These are phyloP conservation scores for Tieghemostelium lacteum DNA, from an alignment of 78 protist genomes.

Conservation along the genomic window DNA sequence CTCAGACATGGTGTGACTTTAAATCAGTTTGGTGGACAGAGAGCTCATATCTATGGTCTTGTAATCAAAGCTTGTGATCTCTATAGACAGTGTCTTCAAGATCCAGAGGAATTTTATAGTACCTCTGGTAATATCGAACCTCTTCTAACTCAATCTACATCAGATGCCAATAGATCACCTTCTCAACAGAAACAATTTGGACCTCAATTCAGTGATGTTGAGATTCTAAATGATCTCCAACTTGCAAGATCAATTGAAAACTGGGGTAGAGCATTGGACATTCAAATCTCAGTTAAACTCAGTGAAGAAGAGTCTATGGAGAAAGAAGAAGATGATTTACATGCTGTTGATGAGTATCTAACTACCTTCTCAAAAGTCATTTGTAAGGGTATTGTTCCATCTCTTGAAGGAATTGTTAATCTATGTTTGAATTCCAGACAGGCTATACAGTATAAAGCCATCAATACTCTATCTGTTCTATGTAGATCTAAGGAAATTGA, in stretches of 20 bases:
- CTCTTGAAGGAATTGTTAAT: constrained; percentile 48
- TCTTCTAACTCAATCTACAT: no score
- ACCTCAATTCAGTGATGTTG: background rate
- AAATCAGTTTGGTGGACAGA: constrained; percentile 53
- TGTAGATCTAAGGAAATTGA: constrained; percentile 21
- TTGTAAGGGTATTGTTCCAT: background rate
- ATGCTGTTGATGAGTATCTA: constrained; percentile 57
- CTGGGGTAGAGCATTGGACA: constrained; percentile 59
- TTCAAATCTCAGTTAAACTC: constrained; percentile 38
- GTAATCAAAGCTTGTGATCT: constrained; percentile 36
- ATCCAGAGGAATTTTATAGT: background rate
- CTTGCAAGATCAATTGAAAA: constrained; percentile 34
- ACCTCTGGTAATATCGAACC: background rate
- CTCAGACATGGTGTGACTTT: constrained; percentile 55
- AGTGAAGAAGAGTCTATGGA: constrained; percentile 46
- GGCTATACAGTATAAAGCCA: constrained; percentile 63
- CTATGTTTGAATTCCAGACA: constrained; percentile 57
- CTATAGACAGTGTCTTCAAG: constrained; percentile 24
- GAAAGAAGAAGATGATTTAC: constrained; percentile 59
- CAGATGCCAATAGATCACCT: no score
- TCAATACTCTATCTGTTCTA: constrained; percentile 46
- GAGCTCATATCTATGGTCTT: constrained; percentile 37
- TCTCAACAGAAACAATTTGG: background rate
- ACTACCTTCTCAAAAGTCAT: constrained; percentile 31
- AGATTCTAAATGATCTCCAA: constrained; percentile 13